Evolutionary conservation across 768 basidiomycete species (phyloP), one percentile per base, ranked within the genome.

Genomic region (Tricholoma matsutake): DNA sequence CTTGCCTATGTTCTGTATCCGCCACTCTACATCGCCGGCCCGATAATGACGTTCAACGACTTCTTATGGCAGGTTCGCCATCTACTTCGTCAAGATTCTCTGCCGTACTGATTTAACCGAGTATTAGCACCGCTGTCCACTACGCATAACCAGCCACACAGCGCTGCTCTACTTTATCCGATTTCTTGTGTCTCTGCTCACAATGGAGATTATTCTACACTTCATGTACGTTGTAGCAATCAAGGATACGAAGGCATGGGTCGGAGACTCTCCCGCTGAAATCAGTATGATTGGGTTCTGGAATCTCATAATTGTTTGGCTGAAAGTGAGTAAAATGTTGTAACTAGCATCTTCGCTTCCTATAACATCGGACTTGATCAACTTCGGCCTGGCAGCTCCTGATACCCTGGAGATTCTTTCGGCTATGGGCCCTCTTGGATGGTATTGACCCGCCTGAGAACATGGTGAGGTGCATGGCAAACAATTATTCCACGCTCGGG

Each of bases 381-480:
- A 45, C 47, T 22, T 39, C 9, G 41, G 49, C 7, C 13, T 25
- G 53, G n/a, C 66, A 98, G 96, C 85, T 98, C 20, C 79, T 98
- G 43, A 84, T 98, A 20, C 92, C 95, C 0, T 98, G 96, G 96
- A 84, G 96, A 10, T 97, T 97, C 79, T 98, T 98, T 79, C 90
- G 96, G 2, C 76, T 97, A 18, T 98, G 96, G 94, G 89, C 96
- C 2, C 77, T 98, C 20, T 72, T 85, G 57, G 92, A 94, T 67
- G 92, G 92, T 0, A 83, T 98, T 34, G 93, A 97, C 67, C 91
- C 94, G 0, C 97, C 96, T 0, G 97, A 99, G 73, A 99, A 99
- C 73, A 97, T 98, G 97, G 83, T 99, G 11, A 84, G 97, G n/a
- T 98, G 97, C 69, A 90, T 98, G 87, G 91, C 87, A 20, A 99